Base-by-base conservation (phyloP, 106 monocot species). In the Dioscorea zingiberensis region DNA sequence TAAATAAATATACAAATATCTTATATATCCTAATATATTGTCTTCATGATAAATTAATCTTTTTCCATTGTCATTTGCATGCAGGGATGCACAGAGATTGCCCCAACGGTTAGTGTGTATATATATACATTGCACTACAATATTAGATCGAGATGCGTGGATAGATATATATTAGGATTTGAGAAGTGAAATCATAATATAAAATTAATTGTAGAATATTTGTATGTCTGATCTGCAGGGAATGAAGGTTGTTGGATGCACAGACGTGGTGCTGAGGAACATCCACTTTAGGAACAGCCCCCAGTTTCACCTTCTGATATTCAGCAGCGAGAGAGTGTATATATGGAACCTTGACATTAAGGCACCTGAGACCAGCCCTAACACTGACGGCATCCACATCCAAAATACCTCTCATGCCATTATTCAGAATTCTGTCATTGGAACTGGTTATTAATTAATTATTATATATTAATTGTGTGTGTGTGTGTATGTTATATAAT, bases 311-410 rank as follows among this genome's bases (percentile, higher is more conserved):
- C 38, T 63, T n/a, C 2, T 44, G 5, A 44, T 63, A n/a, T 32
- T 7, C 6, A 21, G 3, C 0, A 32, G 62, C 38, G 4, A n/a
- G 32, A 7, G 62, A 14, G 62, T 45, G 29, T 3, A 21, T 19
- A 5, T 63, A 32, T 12, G 14, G 2, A 21, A 44, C 38, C 14
- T 63, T 18, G 16, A 7, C 4, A 63, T 63, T 16, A 44, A 30
- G 14, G 29, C 62, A n/a, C 62, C 62, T 5, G 38, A 32, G 62
- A 6, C 38, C 62, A 63, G 62, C 38, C 62, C 62, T 32, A 63
- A 63, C 38, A 63, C 62, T 18, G 62, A 63, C 38, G 62, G 62
- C 15, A 63, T 63, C 18, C 62, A 63, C 21, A 63, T 63, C 21
- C 38, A 63, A 1, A 2, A 27, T 14, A 32, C 62, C 38, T n/a